Evolutionary conservation across 2,329 filamentous ascomycete species (phyloP).

Genomic region (Chrysosphaeria jannelii): DNA sequence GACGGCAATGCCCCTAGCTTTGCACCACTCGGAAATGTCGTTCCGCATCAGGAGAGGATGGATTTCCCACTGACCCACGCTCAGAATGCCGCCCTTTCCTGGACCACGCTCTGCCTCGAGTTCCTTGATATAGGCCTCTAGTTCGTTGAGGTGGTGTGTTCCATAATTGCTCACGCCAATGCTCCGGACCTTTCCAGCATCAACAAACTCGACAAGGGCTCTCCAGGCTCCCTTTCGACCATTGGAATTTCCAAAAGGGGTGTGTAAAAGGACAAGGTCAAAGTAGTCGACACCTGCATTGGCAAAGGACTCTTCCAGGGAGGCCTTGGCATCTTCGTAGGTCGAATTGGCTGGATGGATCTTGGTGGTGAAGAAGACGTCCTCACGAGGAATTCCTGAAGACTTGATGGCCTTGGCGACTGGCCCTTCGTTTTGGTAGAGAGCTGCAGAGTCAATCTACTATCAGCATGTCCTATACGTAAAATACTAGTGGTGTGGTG

Average conservation of each 20-base stretch:
- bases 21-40: slow-evolving; percentile 34
- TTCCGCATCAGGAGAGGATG: slow-evolving; percentile 55
- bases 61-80: slow-evolving; percentile 61
- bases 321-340: too few species aligned
- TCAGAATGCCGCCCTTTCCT: too few species aligned
- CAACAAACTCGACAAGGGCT: slow-evolving; percentile 46
- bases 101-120: too few species aligned
- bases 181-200: slow-evolving; percentile 36
- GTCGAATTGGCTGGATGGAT: too few species aligned
- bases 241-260: slow-evolving; percentile 41
- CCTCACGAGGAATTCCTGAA: too few species aligned
- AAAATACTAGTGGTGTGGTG: too few species aligned
- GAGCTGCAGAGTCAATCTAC: too few species aligned
- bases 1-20: slow-evolving; percentile 33
- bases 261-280: slow-evolving; percentile 53
- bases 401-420: too few species aligned
- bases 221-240: slow-evolving; percentile 43
- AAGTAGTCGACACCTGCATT: slow-evolving; percentile 41
- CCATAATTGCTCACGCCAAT: slow-evolving; percentile 59
- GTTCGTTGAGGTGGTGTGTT: slow-evolving; percentile 39
- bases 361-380: too few species aligned
- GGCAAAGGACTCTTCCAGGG: slow-evolving; percentile 30
- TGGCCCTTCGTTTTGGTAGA: too few species aligned
- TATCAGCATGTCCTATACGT: too few species aligned
- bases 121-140: slow-evolving; percentile 30